phyloP scores from a whole-genome alignment of 108 stramenopile genomes.

The Pseudonitzschia delicatissima region DNA sequence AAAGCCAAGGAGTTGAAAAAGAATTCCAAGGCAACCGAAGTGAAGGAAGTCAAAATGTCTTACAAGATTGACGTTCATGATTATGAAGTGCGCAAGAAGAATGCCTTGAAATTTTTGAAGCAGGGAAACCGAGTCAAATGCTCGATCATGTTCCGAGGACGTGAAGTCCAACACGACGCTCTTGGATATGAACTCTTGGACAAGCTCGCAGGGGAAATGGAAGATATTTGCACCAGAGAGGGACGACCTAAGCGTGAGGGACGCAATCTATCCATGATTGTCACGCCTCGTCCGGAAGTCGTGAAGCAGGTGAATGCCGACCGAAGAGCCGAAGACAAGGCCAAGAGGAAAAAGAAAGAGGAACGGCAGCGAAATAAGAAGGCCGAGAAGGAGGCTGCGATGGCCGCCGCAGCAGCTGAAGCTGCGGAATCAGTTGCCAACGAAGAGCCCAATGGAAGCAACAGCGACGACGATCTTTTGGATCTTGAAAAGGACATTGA shows the following conservation, averaged over 20 bases:
- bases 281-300: conserved; percentile 74
- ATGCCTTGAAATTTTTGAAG: conserved; percentile 79
- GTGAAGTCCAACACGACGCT: conserved; percentile 80
- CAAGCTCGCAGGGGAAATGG: conserved; percentile 63
- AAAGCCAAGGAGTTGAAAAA: conserved; percentile 92
- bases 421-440: conserved; percentile 2
- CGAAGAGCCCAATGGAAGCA: conserved; percentile 23
- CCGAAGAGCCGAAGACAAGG: conserved; percentile 64
- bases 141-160: conserved; percentile 77
- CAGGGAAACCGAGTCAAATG: conserved; percentile 88
- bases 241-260: conserved; percentile 76
- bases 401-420: conserved; percentile 26
- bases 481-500: conserved; percentile 64
- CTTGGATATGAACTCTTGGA: conserved; percentile 72
- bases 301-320: conserved; percentile 73
- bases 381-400: conserved; percentile 19
- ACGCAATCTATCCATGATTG: conserved; percentile 58
- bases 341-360: conserved; percentile 67
- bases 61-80: conserved; percentile 97
- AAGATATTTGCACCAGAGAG: conserved; percentile 54
- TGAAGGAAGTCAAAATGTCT: conserved; percentile 96
- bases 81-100: conserved; percentile 86
- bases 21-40: conserved; percentile 90
- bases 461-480: conserved; percentile 48
- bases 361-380: not conserved